Evolutionary conservation across 2,329 filamentous ascomycete species (phyloP).

Genomic region (Claviceps citrina): DNA sequence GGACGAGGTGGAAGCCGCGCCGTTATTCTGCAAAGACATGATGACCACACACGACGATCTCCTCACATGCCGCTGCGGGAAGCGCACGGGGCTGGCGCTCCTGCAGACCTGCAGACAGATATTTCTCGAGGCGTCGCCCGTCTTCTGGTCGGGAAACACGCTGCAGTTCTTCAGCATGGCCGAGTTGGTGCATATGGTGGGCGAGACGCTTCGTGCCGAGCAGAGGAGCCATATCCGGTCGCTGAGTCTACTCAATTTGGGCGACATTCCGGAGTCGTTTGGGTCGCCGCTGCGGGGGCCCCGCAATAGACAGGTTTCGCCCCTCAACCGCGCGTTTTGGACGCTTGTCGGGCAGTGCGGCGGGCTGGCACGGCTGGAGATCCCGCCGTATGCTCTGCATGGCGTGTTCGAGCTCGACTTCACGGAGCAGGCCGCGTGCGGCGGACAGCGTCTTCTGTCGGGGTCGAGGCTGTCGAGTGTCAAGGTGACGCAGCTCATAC

Average conservation of each 20-base stretch:
- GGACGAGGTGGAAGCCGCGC: not conserved
- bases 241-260: not conserved
- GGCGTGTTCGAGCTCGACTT: not conserved
- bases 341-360: not conserved
- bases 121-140: not conserved
- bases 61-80: not conserved
- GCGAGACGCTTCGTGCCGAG: not conserved
- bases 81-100: not conserved
- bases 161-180: not conserved
- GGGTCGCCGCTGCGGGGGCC: not conserved
- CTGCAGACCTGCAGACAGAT: constrained; percentile 1
- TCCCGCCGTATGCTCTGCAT: not conserved
- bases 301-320: not conserved
- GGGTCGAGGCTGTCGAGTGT: not conserved
- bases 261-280: not conserved
- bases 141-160: constrained; percentile 1
- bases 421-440: not conserved
- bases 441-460: not conserved
- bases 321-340: not conserved
- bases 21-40: constrained; percentile 1
- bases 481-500: not conserved
- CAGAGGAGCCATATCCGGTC: not conserved
- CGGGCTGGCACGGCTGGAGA: not conserved
- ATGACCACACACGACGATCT: no score
- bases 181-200: not conserved